Base-by-base conservation (phyloP, 257 asterid species). In the Capsicum chinense region DNA sequence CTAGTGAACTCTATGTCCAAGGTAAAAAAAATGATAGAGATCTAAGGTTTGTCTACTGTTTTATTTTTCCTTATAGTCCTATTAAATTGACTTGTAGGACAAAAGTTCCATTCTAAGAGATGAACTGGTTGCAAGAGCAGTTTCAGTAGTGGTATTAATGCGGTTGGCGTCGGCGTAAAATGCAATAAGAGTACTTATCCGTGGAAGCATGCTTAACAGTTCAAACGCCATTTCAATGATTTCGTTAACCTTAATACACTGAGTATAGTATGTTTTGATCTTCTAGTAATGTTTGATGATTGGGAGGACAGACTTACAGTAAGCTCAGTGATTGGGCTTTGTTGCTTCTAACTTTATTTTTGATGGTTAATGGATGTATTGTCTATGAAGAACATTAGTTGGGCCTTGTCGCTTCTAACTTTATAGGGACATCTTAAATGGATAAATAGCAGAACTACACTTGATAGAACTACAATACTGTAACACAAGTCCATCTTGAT, bases 141-240 rank as follows among this genome's bases (percentile, higher is more conserved):
- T 50, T 74, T 50, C 4, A 21, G 21, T 50, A 21, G 48, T 26
- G 62, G 81, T 52, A 52, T 50, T 52, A 21, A 52, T 52, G 60
- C n/a, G 26, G 26, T 76, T 76, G 59, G 12, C 12, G 10, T 6
- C 0, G 7, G 39, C 56, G 19, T 50, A 76, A 50, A 26, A 26
- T 48, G 63, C 48, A 52, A 7, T 13, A 74, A 74, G 63, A 8
- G 19, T 78, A 33, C 64, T 78, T 56, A 58, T 78, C 16, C 54
- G 48, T 76, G 81, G 64, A 76, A 76, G 60, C 60, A 74, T 74
- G 13, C 47, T 50, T 74, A 21, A 50, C 19, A 50, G 63, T 76
- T 76, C n/a, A 76, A 52, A 76, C 63, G 52, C 26, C 63, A 76
- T 26, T 37, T 26, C 64, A 76, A 52, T 76, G 81, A 76, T 2